Percentiles rank a stretch among this genome's conserved stretches.
phyloP scores from a whole-genome alignment of 805 yeast species.

The Cyberlindnera americana region DNA sequence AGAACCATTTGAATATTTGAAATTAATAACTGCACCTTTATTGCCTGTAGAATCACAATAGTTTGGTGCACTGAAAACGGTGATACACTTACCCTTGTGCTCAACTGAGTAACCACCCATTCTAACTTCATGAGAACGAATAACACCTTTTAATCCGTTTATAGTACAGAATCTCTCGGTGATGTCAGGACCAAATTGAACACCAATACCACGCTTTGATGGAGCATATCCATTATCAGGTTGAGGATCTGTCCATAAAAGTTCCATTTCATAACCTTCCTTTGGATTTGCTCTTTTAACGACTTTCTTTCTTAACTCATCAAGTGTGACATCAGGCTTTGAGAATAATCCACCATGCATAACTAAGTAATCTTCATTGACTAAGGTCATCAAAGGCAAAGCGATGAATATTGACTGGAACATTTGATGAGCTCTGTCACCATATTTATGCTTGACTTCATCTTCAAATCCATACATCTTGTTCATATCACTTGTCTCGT shows the following conservation, averaged over 20 bases:
- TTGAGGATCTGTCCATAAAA: slow-evolving; percentile 98
- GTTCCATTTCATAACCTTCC: slow-evolving; percentile 92
- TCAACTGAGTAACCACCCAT: slow-evolving; percentile 87
- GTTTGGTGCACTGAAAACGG: slow-evolving; percentile 98
- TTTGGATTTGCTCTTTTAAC: slow-evolving; percentile 85
- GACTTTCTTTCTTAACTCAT: slow-evolving; percentile 69
- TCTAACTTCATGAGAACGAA: slow-evolving; percentile 94
- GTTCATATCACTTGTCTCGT: slow-evolving; percentile 96
- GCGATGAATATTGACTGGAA: slow-evolving; percentile 84
- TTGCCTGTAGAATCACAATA: slow-evolving; percentile 93
- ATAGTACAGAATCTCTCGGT: slow-evolving; percentile 71
- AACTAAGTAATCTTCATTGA: slow-evolving; percentile 75
- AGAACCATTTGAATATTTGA: slow-evolving; percentile 30
- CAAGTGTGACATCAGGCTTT: slow-evolving; percentile 63
- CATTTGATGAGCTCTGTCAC: slow-evolving; percentile 72
- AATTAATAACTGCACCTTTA: slow-evolving; percentile 82
- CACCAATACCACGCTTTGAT: slow-evolving; percentile 91
- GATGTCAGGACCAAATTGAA: slow-evolving; percentile 95
- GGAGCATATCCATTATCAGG: slow-evolving; percentile 71
- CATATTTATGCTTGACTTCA: slow-evolving; percentile 89
- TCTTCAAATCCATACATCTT: slow-evolving; percentile 95
- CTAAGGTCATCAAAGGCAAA: slow-evolving; percentile 80
- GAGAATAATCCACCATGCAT: slow-evolving; percentile 97
- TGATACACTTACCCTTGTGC: slow-evolving; percentile 80
- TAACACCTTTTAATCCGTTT: slow-evolving; percentile 72